These are phyloP conservation scores for Coemansia pectinata DNA, from an alignment of 192 early-diverging fungal species.

Conservation along the genomic window DNA sequence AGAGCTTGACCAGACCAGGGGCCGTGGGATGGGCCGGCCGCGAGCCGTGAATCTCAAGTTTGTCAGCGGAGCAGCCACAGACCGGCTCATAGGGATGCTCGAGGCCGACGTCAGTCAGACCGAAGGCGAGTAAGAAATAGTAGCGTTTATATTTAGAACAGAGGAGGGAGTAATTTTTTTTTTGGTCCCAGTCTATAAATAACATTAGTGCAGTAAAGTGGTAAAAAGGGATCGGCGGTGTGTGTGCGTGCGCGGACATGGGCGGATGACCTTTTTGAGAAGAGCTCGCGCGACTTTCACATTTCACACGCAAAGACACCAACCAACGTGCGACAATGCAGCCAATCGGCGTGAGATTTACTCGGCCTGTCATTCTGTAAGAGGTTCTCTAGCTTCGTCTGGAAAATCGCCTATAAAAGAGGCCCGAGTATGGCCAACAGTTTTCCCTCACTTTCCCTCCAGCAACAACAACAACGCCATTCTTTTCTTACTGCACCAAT, in stretches of 20 bases:
- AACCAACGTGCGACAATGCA: slow-evolving; percentile 6
- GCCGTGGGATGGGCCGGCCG: slow-evolving; percentile 24
- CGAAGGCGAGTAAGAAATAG: background rate
- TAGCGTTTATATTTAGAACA: background rate
- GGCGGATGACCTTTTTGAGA: slow-evolving; percentile 1
- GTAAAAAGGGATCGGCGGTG: background rate
- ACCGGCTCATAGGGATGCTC: slow-evolving; percentile 31
- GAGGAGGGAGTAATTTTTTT: background rate
- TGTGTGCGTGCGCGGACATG: slow-evolving; percentile 2
- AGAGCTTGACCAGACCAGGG: slow-evolving; percentile 31
- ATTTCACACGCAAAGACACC: background rate
- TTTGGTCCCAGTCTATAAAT: background rate
- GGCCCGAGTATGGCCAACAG: background rate
- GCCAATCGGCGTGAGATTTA: background rate
- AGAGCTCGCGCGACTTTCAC: background rate
- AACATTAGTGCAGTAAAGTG: background rate
- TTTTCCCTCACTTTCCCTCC: background rate
- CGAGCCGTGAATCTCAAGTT: slow-evolving; percentile 29
- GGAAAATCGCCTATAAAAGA: background rate
- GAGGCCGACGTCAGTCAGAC: slow-evolving; percentile 19
- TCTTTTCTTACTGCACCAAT: background rate
- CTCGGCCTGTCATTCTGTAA: background rate
- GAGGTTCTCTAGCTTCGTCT: background rate
- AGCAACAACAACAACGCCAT: slow-evolving; percentile 1
- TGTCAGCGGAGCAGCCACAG: slow-evolving; percentile 20